phyloP scores from a whole-genome alignment of 805 yeast genomes.

The Saturnispora zaruensis region DNA sequence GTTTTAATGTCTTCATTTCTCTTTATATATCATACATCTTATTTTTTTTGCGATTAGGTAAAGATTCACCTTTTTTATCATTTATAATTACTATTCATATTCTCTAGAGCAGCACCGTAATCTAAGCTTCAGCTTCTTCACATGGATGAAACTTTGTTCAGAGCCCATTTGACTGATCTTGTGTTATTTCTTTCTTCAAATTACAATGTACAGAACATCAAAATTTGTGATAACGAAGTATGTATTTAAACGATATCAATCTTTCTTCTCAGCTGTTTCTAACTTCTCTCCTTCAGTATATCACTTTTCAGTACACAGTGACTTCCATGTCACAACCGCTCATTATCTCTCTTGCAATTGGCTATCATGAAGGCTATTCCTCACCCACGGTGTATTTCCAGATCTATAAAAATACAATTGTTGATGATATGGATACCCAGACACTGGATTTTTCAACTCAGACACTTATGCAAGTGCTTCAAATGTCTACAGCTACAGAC shows the following conservation, averaged over 20 bases:
- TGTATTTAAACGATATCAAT: neutral
- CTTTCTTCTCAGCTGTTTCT: neutral
- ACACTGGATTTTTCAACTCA: neutral
- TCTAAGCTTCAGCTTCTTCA: neutral
- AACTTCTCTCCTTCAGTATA: neutral
- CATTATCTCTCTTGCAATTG: neutral
- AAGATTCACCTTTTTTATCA: neutral
- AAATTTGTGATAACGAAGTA: neutral
- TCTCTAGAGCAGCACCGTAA: neutral
- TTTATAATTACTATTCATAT: neutral
- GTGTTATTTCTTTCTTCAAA: neutral
- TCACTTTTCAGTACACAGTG: neutral
- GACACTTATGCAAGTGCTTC: neutral
- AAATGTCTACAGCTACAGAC: neutral
- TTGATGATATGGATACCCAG: neutral
- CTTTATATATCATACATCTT: neutral
- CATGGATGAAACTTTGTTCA: neutral
- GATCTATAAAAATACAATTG: neutral
- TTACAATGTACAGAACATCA: neutral
- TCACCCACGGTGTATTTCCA: constrained; percentile 10
- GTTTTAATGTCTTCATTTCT: constrained; percentile 1
- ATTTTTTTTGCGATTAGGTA: neutral
- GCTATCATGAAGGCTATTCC: constrained; percentile 6
- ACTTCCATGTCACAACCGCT: neutral
- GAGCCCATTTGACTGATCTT: neutral